Evolutionary conservation across 176 grass and related monocot species (phyloP).

Genomic region (Typha latifolia): DNA sequence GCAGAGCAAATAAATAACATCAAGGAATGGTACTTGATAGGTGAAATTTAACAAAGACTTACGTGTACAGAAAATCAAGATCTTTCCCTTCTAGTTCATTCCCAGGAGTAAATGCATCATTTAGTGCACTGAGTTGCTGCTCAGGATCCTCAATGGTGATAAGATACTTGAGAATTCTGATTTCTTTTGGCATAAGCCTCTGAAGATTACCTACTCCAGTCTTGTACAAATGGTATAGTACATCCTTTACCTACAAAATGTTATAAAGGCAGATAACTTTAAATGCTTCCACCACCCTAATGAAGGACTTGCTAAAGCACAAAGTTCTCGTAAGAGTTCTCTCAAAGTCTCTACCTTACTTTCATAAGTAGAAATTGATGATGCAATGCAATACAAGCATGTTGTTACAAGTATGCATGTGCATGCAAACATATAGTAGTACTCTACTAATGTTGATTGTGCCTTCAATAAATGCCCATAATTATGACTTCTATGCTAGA

Average conservation of each 20-base stretch:
- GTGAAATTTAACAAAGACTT: constrained; percentile 11
- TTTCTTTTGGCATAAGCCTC: constrained; percentile 76
- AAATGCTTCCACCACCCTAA: background rate
- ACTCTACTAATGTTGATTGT: background rate
- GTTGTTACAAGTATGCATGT: background rate
- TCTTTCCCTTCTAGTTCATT: constrained; percentile 63
- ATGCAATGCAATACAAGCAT: background rate
- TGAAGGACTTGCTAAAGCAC: background rate
- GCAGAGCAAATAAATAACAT: background rate
- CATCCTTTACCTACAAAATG: constrained; percentile 46
- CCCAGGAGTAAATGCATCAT: constrained; percentile 72
- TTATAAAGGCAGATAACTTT: constrained; percentile 8
- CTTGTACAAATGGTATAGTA: constrained; percentile 80
- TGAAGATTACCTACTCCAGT: constrained; percentile 68
- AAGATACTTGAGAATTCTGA: constrained; percentile 83
- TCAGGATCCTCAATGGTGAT: constrained; percentile 61
- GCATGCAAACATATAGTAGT: background rate
- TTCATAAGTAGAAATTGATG: background rate
- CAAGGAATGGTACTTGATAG: background rate
- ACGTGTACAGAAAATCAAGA: constrained; percentile 74
- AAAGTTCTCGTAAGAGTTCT: background rate
- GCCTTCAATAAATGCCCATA: constrained; percentile 1
- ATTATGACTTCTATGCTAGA: background rate
- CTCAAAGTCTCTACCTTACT: background rate
- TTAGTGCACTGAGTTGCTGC: constrained; percentile 46